Conservation (phyloP, 306 rosid species). For the Cucumis melo region DNA sequence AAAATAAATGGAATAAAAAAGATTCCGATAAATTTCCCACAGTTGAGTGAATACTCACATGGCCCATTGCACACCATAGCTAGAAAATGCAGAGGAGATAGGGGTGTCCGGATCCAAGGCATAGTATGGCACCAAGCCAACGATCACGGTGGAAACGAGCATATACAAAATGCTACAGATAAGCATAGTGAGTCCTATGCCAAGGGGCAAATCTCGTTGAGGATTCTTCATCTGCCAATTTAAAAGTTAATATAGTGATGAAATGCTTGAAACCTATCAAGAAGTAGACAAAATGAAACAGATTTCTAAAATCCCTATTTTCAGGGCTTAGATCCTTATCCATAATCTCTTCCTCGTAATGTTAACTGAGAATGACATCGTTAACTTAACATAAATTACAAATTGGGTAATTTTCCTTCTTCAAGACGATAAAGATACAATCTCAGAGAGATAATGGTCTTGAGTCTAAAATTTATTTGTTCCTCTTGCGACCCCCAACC, state of each 20-base stretch:
- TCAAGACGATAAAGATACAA: neutral
- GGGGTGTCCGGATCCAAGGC: conserved; percentile 90
- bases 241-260: neutral
- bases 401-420: neutral
- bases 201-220: conserved; percentile 82
- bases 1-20: neutral
- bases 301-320: neutral
- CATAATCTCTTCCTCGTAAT: neutral
- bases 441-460: neutral
- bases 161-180: conserved; percentile 74
- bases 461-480: neutral
- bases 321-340: neutral
- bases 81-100: conserved; percentile 73
- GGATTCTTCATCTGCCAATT: conserved; percentile 68
- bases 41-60: conserved; percentile 38
- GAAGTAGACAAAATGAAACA: neutral
- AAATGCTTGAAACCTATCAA: neutral
- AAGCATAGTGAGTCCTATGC: conserved; percentile 57
- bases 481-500: neutral
- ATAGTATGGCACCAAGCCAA: conserved; percentile 84
- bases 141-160: conserved; percentile 76
- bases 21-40: neutral
- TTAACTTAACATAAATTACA: neutral
- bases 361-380: neutral
- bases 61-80: conserved; percentile 82